Evolutionary conservation across 73 alveolate species (phyloP).

Genomic region (Breviolum minutum): DNA sequence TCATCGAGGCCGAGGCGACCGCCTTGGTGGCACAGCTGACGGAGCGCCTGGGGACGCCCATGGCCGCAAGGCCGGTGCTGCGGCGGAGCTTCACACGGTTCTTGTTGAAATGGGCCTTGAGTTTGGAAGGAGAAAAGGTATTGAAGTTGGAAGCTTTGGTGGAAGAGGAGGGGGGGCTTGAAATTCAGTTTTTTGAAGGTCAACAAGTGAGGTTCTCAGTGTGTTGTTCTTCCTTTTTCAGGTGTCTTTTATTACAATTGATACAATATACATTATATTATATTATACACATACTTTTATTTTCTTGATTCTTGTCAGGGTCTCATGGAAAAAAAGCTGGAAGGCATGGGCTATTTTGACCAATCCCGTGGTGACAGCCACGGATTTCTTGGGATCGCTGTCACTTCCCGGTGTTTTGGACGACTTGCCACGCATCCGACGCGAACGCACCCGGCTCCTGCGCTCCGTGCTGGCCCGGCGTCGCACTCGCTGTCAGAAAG

Average conservation of each 20-base stretch:
- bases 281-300: no score
- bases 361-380: conserved; percentile 13
- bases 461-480: conserved; percentile 13
- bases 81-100: conserved; percentile 40
- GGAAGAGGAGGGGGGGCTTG: neutral
- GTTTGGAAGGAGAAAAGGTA: conserved; percentile 1
- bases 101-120: conserved; percentile 7
- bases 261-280: no score
- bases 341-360: conserved; percentile 15
- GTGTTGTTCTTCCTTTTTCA: no score
- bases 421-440: conserved; percentile 13
- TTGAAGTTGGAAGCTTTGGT: neutral
- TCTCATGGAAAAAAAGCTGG: no score
- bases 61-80: neutral
- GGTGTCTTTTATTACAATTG: no score
- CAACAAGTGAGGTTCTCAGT: no score
- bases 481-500: neutral
- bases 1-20: neutral
- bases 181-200: no score
- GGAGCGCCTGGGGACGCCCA: neutral
- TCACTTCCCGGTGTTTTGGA: neutral
- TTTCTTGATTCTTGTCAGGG: no score
- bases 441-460: conserved; percentile 22
- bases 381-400: neutral
- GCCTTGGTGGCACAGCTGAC: neutral